Percentiles rank a stretch among this genome's conserved stretches.
phyloP scores from a whole-genome alignment of 306 rosid species.

The Crotalaria pallida region DNA sequence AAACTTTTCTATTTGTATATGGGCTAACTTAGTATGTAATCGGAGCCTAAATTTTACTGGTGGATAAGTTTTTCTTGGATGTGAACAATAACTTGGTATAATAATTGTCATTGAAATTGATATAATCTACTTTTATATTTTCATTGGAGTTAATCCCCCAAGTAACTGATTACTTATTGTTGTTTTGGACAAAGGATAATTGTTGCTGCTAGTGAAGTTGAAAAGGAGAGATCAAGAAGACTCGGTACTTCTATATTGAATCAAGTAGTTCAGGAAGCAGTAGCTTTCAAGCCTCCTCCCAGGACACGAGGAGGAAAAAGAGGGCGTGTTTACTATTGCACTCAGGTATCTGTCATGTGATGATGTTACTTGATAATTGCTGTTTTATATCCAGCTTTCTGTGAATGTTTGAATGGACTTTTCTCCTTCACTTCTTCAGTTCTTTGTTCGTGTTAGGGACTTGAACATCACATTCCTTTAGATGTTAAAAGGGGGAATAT shows the following conservation, averaged over 20 bases:
- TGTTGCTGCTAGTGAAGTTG: conserved; percentile 78
- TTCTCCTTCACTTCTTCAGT: neutral
- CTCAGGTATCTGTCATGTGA: conserved; percentile 57
- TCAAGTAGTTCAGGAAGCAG: conserved; percentile 84
- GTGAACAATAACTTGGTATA: conserved; percentile 3
- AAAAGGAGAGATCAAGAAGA: conserved; percentile 92
- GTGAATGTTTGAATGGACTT: neutral
- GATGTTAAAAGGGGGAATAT: neutral
- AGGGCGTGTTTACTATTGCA: conserved; percentile 93
- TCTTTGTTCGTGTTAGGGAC: conserved; percentile 5
- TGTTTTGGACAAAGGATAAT: conserved; percentile 61
- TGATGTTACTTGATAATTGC: neutral
- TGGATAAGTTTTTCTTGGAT: conserved; percentile 9
- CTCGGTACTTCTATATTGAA: conserved; percentile 78
- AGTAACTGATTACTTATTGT: conserved; percentile 23
- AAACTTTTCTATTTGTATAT: neutral
- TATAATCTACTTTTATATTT: conserved; percentile 1
- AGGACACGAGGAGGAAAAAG: conserved; percentile 87
- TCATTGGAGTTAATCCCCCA: conserved; percentile 5
- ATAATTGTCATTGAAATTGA: neutral
- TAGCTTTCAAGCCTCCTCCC: conserved; percentile 93
- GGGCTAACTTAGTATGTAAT: neutral
- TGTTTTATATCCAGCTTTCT: neutral
- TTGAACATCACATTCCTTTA: neutral
- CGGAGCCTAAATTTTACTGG: neutral